These are phyloP conservation scores for Phalaenopsis equestris DNA, from an alignment of 106 monocot species.

Conservation along the genomic window DNA sequence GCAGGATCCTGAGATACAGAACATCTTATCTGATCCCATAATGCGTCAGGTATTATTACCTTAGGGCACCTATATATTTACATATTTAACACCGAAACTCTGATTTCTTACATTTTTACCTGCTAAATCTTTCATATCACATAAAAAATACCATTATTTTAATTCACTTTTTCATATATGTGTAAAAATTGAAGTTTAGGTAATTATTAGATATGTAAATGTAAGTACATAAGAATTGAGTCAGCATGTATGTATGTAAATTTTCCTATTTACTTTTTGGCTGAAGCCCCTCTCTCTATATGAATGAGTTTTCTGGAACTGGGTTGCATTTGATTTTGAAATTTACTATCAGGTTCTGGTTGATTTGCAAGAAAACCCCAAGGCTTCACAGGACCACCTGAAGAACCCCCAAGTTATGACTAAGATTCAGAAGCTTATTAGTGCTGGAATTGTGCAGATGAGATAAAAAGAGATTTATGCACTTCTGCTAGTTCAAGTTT, in stretches of 20 bases:
- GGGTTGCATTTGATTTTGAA: not conserved
- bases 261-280: not conserved
- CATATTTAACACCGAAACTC: too few species aligned
- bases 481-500: too few species aligned
- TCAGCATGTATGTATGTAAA: too few species aligned
- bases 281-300: not conserved
- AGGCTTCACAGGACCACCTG: conserved; percentile 62
- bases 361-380: conserved; percentile 82
- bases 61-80: too few species aligned
- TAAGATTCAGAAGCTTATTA: conserved; percentile 82
- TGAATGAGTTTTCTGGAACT: too few species aligned
- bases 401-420: conserved; percentile 82
- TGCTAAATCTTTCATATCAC: too few species aligned
- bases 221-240: too few species aligned
- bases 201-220: too few species aligned
- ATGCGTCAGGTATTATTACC: conserved; percentile 65
- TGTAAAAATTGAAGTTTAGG: too few species aligned
- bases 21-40: conserved; percentile 72
- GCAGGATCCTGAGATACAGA: conserved; percentile 92
- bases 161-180: too few species aligned
- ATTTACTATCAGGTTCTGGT: conserved; percentile 38
- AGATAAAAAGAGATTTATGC: conserved; percentile 21
- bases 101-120: too few species aligned
- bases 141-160: too few species aligned
- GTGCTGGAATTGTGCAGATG: conserved; percentile 92